Evolutionary conservation across 2,329 filamentous ascomycete genomes (phyloP).

Genomic region (Sporothrix pallida): DNA sequence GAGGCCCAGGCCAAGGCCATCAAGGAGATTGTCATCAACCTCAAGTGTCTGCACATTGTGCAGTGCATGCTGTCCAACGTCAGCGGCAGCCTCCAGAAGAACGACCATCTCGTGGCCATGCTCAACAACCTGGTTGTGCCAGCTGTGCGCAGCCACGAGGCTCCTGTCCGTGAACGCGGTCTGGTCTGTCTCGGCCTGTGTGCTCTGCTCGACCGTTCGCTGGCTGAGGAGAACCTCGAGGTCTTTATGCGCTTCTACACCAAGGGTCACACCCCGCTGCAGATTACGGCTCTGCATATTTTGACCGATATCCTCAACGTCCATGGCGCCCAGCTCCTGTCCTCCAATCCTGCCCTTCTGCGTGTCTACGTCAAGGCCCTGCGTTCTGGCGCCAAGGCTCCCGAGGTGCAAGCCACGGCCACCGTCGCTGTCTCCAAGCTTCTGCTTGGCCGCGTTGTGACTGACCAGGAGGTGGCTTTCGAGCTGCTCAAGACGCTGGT

Average conservation of each 20-base stretch:
- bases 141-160: conserved; percentile 90
- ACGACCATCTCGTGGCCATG: conserved; percentile 93
- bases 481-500: conserved; percentile 85
- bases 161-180: conserved; percentile 88
- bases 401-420: conserved; percentile 79
- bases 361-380: conserved; percentile 88
- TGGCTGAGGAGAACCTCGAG: conserved; percentile 88
- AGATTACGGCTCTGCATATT: conserved; percentile 89
- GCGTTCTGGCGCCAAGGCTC: conserved; percentile 68
- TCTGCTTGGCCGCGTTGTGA: conserved; percentile 78
- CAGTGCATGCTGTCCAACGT: conserved; percentile 98
- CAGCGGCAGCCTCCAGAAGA: conserved; percentile 82
- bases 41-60: conserved; percentile 97
- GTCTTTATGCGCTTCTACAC: conserved; percentile 96
- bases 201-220: conserved; percentile 85
- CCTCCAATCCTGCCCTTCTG: conserved; percentile 70
- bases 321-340: conserved; percentile 79
- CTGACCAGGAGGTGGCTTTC: conserved; percentile 67
- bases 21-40: conserved; percentile 92
- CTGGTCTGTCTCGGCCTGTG: conserved; percentile 89
- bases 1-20: conserved; percentile 76
- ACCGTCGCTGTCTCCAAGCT: conserved; percentile 85
- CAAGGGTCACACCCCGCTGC: conserved; percentile 87
- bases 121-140: conserved; percentile 96
- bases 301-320: conserved; percentile 91